These are phyloP conservation scores for Linum trigynum DNA, from an alignment of 345 rosid genomes.

Conservation along the genomic window DNA sequence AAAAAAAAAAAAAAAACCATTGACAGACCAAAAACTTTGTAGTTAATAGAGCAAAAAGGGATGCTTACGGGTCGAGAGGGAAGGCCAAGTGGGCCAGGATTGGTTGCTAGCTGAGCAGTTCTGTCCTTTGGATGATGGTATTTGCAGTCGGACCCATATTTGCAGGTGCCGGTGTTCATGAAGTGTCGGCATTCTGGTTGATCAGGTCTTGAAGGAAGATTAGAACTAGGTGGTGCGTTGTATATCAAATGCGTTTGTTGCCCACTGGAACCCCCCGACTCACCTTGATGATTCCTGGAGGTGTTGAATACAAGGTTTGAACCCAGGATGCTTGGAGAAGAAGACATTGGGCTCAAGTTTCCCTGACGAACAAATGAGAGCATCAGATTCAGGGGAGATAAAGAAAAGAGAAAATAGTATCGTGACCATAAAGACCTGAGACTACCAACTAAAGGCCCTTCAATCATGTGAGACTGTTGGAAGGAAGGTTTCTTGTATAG, in stretches of 20 bases:
- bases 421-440: not conserved
- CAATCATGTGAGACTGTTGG: not conserved
- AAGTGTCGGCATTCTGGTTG: conserved; percentile 65
- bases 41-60: not conserved
- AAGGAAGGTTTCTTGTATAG: no score
- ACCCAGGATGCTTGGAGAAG: conserved; percentile 28
- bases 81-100: conserved; percentile 36
- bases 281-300: conserved; percentile 29
- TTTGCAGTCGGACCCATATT: conserved; percentile 76
- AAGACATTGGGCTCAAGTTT: conserved; percentile 29
- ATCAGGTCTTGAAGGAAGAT: conserved; percentile 56
- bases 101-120: conserved; percentile 31
- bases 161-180: conserved; percentile 70
- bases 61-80: conserved; percentile 66
- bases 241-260: conserved; percentile 24
- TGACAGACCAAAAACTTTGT: no score
- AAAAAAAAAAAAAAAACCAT: conserved; percentile 8
- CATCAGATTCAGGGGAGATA: not conserved
- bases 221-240: conserved; percentile 17
- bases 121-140: conserved; percentile 74
- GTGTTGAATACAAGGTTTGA: conserved; percentile 34
- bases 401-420: not conserved
- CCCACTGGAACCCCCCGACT: conserved; percentile 35
- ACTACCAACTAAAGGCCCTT: not conserved
- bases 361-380: conserved; percentile 25